Evolutionary conservation across 164 flowering plant genomes (phyloP).

Genomic region (Nymphaea colorata): DNA sequence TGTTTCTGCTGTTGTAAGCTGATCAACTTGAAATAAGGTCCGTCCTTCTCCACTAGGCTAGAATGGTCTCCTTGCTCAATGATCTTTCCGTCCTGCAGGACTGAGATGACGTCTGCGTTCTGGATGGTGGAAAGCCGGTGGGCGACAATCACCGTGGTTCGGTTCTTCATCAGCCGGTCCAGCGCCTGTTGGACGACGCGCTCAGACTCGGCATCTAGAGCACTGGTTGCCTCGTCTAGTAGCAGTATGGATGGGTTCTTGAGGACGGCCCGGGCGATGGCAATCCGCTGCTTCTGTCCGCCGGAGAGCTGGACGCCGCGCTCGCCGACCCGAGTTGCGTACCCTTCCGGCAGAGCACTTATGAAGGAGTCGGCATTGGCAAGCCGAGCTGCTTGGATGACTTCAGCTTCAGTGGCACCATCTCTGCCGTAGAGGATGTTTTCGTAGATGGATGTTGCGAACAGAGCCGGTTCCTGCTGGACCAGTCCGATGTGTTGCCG

Average conservation of each 20-base stretch:
- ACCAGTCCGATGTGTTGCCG: slow-evolving; percentile 55
- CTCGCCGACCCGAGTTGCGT: not conserved
- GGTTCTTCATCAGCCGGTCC: not conserved
- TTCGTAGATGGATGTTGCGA: slow-evolving; percentile 66
- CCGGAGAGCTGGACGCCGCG: slow-evolving; percentile 1
- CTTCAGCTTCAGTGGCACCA: slow-evolving; percentile 54
- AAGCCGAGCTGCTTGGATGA: slow-evolving; percentile 55
- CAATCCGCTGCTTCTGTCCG: slow-evolving; percentile 2
- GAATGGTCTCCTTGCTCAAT: not conserved
- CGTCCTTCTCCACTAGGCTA: not conserved
- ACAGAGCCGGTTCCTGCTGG: slow-evolving; percentile 76
- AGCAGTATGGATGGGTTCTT: slow-evolving; percentile 1
- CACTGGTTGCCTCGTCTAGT: not conserved
- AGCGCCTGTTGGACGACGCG: not conserved
- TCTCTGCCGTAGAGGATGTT: slow-evolving; percentile 64
- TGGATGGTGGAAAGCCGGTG: slow-evolving; percentile 1
- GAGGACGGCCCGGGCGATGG: not conserved
- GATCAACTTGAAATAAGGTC: not conserved
- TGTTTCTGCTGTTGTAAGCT: not conserved
- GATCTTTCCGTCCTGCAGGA: not conserved
- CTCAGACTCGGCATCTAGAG: slow-evolving; percentile 1
- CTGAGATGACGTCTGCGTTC: not conserved
- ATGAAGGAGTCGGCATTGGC: slow-evolving; percentile 80
- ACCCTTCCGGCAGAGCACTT: not conserved
- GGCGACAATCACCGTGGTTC: not conserved